Conservation (phyloP, 2,329 filamentous ascomycete genomes). For the Exophiala sp. region DNA sequence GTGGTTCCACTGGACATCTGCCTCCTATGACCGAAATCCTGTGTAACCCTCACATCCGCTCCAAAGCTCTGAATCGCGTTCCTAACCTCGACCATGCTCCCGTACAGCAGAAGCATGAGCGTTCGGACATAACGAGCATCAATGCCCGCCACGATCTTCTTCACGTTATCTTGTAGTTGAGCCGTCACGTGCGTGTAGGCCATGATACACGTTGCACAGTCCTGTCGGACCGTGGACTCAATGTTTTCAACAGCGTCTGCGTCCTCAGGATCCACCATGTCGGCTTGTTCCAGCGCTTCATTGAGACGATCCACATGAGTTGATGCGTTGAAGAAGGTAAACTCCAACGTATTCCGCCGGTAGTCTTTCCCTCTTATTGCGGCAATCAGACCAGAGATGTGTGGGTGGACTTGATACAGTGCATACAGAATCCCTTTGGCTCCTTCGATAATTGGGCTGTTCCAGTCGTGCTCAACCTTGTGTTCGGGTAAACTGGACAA, state of each 20-base stretch:
- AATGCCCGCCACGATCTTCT: constrained; percentile 50
- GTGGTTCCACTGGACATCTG: constrained; percentile 30
- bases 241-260: constrained; percentile 40
- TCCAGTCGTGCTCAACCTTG: constrained; percentile 43
- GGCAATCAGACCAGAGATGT: constrained; percentile 43
- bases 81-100: constrained; percentile 53
- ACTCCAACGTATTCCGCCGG: constrained; percentile 48
- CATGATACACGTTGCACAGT: constrained; percentile 46
- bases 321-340: constrained; percentile 52
- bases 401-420: constrained; percentile 47
- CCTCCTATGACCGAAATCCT: constrained; percentile 28
- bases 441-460: constrained; percentile 49
- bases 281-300: constrained; percentile 47
- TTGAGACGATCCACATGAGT: constrained; percentile 53
- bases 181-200: constrained; percentile 46
- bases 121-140: constrained; percentile 55
- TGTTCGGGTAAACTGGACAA: constrained; percentile 55
- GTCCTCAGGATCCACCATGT: constrained; percentile 47
- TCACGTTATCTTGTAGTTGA: constrained; percentile 44
- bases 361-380: constrained; percentile 43
- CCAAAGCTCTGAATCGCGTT: constrained; percentile 53
- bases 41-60: constrained; percentile 33
- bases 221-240: constrained; percentile 41
- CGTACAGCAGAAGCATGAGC: constrained; percentile 54
- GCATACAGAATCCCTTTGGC: constrained; percentile 52